Evolutionary conservation across 2,329 filamentous ascomycete species (phyloP), one percentile per base, ranked within the genome.

Genomic region (Aspergillus latus): DNA sequence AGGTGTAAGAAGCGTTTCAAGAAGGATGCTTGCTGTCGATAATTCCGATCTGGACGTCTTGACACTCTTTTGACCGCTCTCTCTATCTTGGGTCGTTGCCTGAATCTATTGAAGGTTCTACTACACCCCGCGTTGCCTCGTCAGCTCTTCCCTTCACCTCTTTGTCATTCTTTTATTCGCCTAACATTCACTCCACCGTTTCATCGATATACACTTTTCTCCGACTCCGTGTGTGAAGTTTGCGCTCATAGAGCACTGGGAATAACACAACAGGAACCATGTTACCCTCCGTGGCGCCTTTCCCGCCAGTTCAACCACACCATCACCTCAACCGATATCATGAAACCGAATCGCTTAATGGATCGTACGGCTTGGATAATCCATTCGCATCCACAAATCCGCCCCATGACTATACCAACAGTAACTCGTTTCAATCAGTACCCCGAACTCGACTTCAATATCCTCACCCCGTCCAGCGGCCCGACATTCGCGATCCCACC

Each of bases 271-370:
- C 15, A 21, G 44, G 28, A 46, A 48, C 71, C 50, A 80, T 80
- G 78, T 75, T 78, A 71, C 78, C 78, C 62, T 77, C 78, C 61
- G 71, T 80, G 65, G 75, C 74, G 60, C 69, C 74, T 49, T 75
- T 74, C 45, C 72, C 74, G 58, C 70, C 72, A 66, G 71, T 75
- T 52, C 73, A 76, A 60, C 73, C 74, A 46, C 74, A 76, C 60
- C 70, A 74, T 45, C 73, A 72, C 58, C 60, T 72, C 30, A 67
- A 68, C 56, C 68, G 69, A 52, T 66, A 70, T 58, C 64, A 65
- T 42, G 58, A 65, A 21, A 56, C 68, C 58, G 72, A 74, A 59
- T 49, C 64, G 37, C 48, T 64, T 30, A 62, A 70, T 52, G 66
- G 65, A 44, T 60, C 65, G 30, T 72, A 75, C 64, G 68, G 72